Evolutionary conservation across 768 basidiomycete genomes (phyloP).

Genomic region (Stropharia rugosoannulata): DNA sequence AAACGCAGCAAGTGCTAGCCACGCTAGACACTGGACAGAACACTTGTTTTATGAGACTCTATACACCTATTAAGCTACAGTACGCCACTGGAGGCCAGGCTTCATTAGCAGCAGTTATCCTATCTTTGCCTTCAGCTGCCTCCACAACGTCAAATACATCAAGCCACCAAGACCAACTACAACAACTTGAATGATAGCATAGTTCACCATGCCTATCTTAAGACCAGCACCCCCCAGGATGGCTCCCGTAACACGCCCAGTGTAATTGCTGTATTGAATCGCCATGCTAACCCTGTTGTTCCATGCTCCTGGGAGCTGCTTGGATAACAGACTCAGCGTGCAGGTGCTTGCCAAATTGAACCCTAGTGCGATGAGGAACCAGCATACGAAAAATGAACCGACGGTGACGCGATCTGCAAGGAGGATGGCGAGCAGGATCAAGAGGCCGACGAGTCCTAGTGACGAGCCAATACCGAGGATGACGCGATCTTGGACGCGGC

Average conservation of each 20-base stretch:
- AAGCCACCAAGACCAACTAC: conserved; percentile 57
- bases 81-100: no score
- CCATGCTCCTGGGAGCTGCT: conserved; percentile 65
- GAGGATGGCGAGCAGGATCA: conserved; percentile 50
- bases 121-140: conserved; percentile 60
- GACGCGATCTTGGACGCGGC: conserved; percentile 58
- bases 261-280: conserved; percentile 70
- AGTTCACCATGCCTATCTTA: conserved; percentile 59
- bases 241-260: conserved; percentile 63
- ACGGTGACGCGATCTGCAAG: conserved; percentile 39
- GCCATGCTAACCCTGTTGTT: conserved; percentile 54
- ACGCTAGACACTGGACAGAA: no score
- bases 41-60: no score
- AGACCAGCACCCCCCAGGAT: conserved; percentile 68
- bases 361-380: conserved; percentile 66
- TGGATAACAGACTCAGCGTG: conserved; percentile 64
- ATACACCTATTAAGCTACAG: no score
- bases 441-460: conserved; percentile 51
- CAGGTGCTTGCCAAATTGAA: conserved; percentile 75
- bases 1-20: no score
- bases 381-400: conserved; percentile 45
- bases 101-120: conserved; percentile 32
- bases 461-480: conserved; percentile 52
- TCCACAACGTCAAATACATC: conserved; percentile 59
- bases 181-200: conserved; percentile 57